Conservation (phyloP, 2,329 filamentous ascomycete species). For the Alternaria alternata region DNA sequence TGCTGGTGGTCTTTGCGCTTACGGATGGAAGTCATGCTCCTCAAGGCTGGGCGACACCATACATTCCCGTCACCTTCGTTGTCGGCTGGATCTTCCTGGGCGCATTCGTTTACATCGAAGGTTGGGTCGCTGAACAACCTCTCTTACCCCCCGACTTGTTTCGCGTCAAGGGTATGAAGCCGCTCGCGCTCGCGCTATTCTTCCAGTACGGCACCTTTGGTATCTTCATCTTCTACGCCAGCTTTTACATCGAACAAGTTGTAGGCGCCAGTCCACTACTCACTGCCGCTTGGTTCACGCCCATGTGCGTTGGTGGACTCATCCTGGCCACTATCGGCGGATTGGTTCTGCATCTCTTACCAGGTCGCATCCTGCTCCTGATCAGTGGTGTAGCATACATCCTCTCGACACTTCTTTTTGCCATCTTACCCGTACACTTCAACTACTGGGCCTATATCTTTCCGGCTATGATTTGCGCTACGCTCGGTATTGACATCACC, state of each 20-base stretch:
- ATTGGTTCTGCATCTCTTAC: conserved; percentile 46
- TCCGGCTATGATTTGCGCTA: conserved; percentile 55
- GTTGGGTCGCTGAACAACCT: conserved; percentile 72
- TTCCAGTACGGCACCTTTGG: conserved; percentile 57
- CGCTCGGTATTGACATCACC: conserved; percentile 49
- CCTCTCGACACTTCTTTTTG: conserved; percentile 44
- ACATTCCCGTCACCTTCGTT: conserved; percentile 72
- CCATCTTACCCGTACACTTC: conserved; percentile 42
- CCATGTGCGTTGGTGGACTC: conserved; percentile 48
- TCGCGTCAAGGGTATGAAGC: conserved; percentile 69
- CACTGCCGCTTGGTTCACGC: conserved; percentile 47
- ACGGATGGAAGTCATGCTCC: conserved; percentile 76
- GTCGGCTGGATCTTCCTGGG: conserved; percentile 68
- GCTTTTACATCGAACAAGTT: conserved; percentile 48
- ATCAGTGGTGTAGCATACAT: conserved; percentile 44
- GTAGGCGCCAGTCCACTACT: conserved; percentile 40
- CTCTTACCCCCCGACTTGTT: conserved; percentile 76
- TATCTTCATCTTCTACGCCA: conserved; percentile 51
- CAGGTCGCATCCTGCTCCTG: conserved; percentile 43
- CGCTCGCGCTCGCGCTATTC: conserved; percentile 45
- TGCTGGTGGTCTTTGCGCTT: conserved; percentile 77
- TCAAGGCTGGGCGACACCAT: conserved; percentile 75
- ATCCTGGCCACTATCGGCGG: conserved; percentile 46
- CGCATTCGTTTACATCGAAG: conserved; percentile 73
- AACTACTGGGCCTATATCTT: conserved; percentile 52